Evolutionary conservation across 2,329 filamentous ascomycete species (phyloP).

Genomic region (Dryadomyces quercus-mongolicae): DNA sequence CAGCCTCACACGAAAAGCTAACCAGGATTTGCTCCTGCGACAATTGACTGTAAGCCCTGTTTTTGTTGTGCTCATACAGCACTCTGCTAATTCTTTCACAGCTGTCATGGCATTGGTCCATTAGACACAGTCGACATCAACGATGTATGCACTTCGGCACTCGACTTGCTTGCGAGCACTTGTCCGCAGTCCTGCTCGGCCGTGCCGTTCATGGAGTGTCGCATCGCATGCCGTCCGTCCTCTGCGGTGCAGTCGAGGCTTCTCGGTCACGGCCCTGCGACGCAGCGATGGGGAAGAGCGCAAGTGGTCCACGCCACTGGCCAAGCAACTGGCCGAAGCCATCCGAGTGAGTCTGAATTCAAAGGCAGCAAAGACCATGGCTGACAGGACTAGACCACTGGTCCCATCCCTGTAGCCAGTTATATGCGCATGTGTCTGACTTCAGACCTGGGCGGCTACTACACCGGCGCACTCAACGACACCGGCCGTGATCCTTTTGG

Average conservation of each 20-base stretch:
- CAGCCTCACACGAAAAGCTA: background rate
- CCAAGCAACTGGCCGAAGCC: constrained; percentile 74
- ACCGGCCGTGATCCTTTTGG: constrained; percentile 74
- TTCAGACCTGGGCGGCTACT: constrained; percentile 82
- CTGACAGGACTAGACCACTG: constrained; percentile 48
- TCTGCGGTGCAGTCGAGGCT: background rate
- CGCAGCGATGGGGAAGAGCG: constrained; percentile 26
- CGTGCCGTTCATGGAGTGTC: background rate
- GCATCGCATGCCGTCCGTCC: background rate
- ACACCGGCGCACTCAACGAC: constrained; percentile 60
- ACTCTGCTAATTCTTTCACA: no score
- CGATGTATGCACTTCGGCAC: background rate
- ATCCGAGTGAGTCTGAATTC: constrained; percentile 53
- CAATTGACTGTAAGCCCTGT: no score
- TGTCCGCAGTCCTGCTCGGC: background rate
- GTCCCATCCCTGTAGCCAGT: constrained; percentile 79
- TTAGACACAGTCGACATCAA: no score
- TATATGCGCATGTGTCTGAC: constrained; percentile 99
- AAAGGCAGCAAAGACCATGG: background rate
- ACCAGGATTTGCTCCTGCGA: background rate
- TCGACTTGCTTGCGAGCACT: background rate
- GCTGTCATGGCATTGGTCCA: no score
- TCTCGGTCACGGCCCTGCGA: constrained; percentile 17
- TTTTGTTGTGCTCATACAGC: no score
- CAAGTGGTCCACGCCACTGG: constrained; percentile 85